phyloP scores from a whole-genome alignment of 768 basidiomycete genomes.

The Kwoniella dejecticola region DNA sequence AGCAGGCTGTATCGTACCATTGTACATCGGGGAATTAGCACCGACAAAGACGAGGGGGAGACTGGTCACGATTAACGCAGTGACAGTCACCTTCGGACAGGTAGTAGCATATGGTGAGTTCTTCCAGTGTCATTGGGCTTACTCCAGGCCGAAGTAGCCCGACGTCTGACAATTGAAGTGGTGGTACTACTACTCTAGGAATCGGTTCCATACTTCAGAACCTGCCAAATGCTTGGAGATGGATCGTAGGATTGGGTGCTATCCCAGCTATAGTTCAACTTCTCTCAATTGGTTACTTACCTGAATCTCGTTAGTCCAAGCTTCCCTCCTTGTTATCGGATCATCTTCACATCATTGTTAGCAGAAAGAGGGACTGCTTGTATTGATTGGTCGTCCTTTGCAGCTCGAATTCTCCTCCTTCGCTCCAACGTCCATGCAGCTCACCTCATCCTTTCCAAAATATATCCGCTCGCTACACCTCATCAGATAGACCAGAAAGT shows the following conservation, averaged over 20 bases:
- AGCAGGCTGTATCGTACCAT: conserved; percentile 74
- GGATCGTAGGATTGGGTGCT: conserved; percentile 78
- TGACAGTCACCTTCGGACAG: conserved; percentile 73
- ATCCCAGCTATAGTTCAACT: conserved; percentile 60
- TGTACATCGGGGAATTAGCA: conserved; percentile 81
- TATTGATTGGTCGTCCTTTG: no score
- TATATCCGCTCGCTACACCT: conserved; percentile 68
- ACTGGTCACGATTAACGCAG: conserved; percentile 79
- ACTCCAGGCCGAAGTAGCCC: no score
- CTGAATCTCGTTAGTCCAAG: conserved; percentile 70
- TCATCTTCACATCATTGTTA: no score
- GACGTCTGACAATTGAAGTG: no score
- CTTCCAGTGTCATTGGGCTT: no score
- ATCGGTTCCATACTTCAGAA: conserved; percentile 57
- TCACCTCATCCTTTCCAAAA: conserved; percentile 63
- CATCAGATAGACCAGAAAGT: conserved; percentile 71
- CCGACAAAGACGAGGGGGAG: conserved; percentile 62
- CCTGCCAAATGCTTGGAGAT: conserved; percentile 70
- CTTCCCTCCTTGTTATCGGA: background rate
- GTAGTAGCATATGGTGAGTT: conserved; percentile 76
- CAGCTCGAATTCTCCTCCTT: conserved; percentile 69
- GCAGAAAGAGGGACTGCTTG: no score
- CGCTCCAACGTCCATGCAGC: conserved; percentile 63
- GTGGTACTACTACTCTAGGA: no score
- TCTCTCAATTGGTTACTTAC: conserved; percentile 65